Evolutionary conservation across 805 yeast species (phyloP).

Genomic region (Candida orba): DNA sequence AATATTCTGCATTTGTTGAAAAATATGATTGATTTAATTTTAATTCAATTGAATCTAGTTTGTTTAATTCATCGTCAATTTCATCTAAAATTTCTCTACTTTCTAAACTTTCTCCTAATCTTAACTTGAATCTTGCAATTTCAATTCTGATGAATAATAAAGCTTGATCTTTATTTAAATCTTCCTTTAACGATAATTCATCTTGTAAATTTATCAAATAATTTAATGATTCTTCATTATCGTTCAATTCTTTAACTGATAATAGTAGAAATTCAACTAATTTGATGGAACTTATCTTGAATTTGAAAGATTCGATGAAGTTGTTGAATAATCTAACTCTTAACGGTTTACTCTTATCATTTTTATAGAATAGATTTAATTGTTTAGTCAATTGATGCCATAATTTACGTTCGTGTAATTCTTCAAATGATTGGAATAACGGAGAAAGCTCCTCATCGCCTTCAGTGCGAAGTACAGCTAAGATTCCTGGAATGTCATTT

Average conservation of each 20-base stretch:
- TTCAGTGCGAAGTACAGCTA: slow-evolving; percentile 50
- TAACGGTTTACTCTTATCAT: slow-evolving; percentile 43
- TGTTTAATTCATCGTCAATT: slow-evolving; percentile 51
- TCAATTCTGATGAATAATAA: slow-evolving; percentile 56
- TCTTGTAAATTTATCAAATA: slow-evolving; percentile 37
- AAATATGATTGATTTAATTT: slow-evolving; percentile 79
- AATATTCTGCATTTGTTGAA: slow-evolving; percentile 69
- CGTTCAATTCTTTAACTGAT: slow-evolving; percentile 38
- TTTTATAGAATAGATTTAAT: slow-evolving; percentile 52
- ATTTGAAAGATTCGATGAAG: slow-evolving; percentile 60
- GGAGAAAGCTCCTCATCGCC: slow-evolving; percentile 58
- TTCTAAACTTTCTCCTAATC: slow-evolving; percentile 45
- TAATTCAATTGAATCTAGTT: slow-evolving; percentile 45
- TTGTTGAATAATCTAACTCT: slow-evolving; percentile 62
- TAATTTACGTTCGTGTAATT: slow-evolving; percentile 76
- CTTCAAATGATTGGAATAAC: slow-evolving; percentile 66
- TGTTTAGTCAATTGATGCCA: slow-evolving; percentile 89
- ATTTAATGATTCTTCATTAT: slow-evolving; percentile 40
- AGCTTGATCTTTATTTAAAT: slow-evolving; percentile 44
- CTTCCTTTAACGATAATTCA: slow-evolving; percentile 37
- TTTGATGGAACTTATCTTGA: slow-evolving; percentile 71
- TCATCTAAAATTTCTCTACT: slow-evolving; percentile 65
- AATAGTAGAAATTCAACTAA: slow-evolving; percentile 66
- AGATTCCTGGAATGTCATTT: slow-evolving; percentile 21
- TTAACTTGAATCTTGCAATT: slow-evolving; percentile 63